Conservation (phyloP, 2,329 filamentous ascomycete genomes). For the Aspergillus transmontanensis region DNA sequence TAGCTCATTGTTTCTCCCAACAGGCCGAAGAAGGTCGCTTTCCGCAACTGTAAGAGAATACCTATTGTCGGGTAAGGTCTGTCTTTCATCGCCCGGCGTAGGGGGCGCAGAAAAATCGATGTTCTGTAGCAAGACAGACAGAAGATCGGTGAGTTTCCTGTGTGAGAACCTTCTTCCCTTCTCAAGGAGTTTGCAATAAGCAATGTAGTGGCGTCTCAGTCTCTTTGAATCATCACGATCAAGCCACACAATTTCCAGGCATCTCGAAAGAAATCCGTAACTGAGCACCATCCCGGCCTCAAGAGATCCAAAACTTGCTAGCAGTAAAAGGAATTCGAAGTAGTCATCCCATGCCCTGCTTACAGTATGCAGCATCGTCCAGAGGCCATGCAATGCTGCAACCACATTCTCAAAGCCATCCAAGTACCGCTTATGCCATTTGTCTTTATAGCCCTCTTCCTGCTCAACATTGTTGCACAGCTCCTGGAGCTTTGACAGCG, state of each 20-base stretch:
- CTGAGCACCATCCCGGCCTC: slow-evolving; percentile 64
- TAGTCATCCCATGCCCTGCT: slow-evolving; percentile 75
- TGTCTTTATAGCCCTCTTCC: slow-evolving; percentile 24
- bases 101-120: slow-evolving; percentile 41
- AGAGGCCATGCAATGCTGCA: slow-evolving; percentile 58
- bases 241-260: slow-evolving; percentile 63
- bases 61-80: slow-evolving; percentile 28
- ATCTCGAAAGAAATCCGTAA: slow-evolving; percentile 61
- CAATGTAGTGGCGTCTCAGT: slow-evolving; percentile 56
- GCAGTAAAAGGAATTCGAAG: slow-evolving; percentile 69
- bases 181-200: slow-evolving; percentile 46
- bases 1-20: slow-evolving; percentile 37
- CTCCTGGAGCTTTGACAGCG: slow-evolving; percentile 58
- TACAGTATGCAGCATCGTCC: slow-evolving; percentile 63
- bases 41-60: slow-evolving; percentile 40
- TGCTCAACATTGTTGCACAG: slow-evolving; percentile 28
- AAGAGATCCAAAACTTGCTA: slow-evolving; percentile 62
- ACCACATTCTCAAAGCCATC: slow-evolving; percentile 40
- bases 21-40: slow-evolving; percentile 34
- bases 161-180: slow-evolving; percentile 51
- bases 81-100: slow-evolving; percentile 27
- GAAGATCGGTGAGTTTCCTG: slow-evolving; percentile 44
- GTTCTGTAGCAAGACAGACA: slow-evolving; percentile 40
- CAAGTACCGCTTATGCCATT: slow-evolving; percentile 31
- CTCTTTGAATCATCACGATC: slow-evolving; percentile 55